Evolutionary conservation across 305 asterid genomes (phyloP), one percentile per base, ranked within the genome.

Genomic region (Fraxinus angustifolia): DNA sequence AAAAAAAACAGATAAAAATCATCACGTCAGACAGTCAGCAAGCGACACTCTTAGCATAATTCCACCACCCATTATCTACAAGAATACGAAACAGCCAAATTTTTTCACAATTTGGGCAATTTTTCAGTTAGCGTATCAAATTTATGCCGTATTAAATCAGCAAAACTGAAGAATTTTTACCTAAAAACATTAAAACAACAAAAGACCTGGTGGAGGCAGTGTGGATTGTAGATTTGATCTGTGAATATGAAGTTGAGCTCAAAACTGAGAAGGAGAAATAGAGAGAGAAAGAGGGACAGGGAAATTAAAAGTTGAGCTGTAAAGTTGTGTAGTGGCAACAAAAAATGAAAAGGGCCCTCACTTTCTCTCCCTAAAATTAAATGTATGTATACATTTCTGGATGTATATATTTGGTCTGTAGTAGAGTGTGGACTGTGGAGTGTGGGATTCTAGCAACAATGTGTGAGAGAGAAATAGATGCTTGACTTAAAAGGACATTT

Each of bases 351-450:
- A 48, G 75, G n/a, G 34, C 34, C 65, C 56, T 72, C 31, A 19
- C 53, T 82, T 79, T 85, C 82, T 83, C 87, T 82, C 85, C 78
- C 88, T 50, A 84, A 38, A 85, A 80, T 73, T 65, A 77, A 73
- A 82, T 65, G 81, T 78, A 38, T 38, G 3, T 30, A 23, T 76
- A 45, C 10, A 33, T 75, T 45, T 33, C 50, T 74, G 38, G 83
- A 76, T 83, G 77, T 67, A 33, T 74, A 19, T 53, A 36, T 38
- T 10, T 21, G 67, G 71, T 26, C 10, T 56, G 74, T n/a, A 26
- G 34, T 21, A 31, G 71, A 74, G 76, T 23, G 26, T 23, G 26
- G 26, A 23, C 26, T 77, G 38, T 21, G 67, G 74, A 60, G 81
- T 30, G 82, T 16, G 60, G 72, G 84, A 82, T 73, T 85, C 73